These are phyloP conservation scores for Cudoniella acicularis DNA, from an alignment of 495 filamentous ascomycete genomes.

Conservation along the genomic window DNA sequence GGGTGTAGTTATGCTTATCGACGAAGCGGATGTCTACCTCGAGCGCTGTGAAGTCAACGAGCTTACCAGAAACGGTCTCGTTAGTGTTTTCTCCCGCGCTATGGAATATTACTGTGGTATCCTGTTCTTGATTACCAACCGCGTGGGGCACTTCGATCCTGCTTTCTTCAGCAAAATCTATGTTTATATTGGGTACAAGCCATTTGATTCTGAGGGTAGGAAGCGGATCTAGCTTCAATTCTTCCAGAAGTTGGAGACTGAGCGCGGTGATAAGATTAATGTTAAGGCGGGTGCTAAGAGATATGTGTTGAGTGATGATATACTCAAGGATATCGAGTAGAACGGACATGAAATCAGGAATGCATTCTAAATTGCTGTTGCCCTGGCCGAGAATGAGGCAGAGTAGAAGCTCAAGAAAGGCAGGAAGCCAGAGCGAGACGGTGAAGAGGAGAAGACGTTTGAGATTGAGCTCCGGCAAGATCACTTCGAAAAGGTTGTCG, in stretches of 20 bases:
- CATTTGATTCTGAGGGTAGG: slow-evolving; percentile 10
- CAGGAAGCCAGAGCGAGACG: too few species aligned
- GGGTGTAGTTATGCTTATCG: slow-evolving; percentile 22
- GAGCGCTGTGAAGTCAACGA: slow-evolving; percentile 14
- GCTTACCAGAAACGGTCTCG: slow-evolving; percentile 20
- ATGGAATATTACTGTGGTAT: slow-evolving; percentile 30
- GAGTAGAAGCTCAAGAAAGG: too few species aligned
- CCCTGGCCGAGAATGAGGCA: slow-evolving; percentile 20
- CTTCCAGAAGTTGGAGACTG: slow-evolving; percentile 26
- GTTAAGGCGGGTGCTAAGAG: slow-evolving; percentile 3
- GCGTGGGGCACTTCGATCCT: slow-evolving; percentile 28
- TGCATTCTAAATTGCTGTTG: slow-evolving; percentile 28
- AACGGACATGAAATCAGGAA: slow-evolving; percentile 30
- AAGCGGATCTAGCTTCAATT: slow-evolving; percentile 30
- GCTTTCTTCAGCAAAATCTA: slow-evolving; percentile 30
- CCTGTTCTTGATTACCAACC: slow-evolving; percentile 28
- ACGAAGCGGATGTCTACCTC: slow-evolving; percentile 29
- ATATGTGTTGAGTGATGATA: slow-evolving; percentile 5
- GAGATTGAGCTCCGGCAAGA: too few species aligned
- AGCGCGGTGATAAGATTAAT: neutral
- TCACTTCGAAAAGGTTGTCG: too few species aligned
- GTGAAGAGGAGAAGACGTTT: too few species aligned
- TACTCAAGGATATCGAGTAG: slow-evolving; percentile 19
- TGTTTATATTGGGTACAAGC: slow-evolving; percentile 16
- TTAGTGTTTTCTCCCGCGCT: slow-evolving; percentile 26